These are phyloP conservation scores for Fragaria ananassa DNA, from an alignment of 306 rosid species.

Conservation along the genomic window DNA sequence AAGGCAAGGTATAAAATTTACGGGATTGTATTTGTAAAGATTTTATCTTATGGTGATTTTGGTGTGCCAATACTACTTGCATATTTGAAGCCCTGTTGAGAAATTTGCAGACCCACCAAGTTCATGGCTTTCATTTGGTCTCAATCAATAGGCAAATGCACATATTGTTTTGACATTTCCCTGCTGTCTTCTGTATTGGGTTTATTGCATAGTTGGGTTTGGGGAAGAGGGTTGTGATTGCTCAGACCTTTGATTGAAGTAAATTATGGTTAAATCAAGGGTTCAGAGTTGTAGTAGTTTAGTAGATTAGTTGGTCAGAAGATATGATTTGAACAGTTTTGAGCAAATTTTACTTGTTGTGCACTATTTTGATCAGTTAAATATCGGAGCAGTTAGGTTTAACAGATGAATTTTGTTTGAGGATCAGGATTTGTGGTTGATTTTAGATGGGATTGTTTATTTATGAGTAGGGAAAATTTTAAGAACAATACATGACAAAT, in stretches of 20 bases:
- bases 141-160: neutral
- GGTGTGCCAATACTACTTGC: neutral
- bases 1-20: constrained; percentile 55
- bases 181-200: neutral
- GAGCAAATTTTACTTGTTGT: neutral
- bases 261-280: neutral
- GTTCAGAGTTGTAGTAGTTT: neutral
- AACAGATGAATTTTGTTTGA: neutral
- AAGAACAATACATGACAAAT: no score
- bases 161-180: neutral
- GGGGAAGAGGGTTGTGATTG: neutral
- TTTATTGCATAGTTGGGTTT: neutral
- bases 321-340: neutral
- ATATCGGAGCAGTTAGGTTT: neutral
- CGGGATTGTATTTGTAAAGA: neutral
- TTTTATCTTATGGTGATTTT: neutral
- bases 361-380: neutral
- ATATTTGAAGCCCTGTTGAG: neutral
- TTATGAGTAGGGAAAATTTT: no score
- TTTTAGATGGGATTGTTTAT: neutral
- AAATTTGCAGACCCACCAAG: neutral
- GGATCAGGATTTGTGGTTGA: neutral
- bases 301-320: neutral
- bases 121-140: constrained; percentile 2
- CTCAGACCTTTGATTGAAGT: neutral